A percentile compares a stretch with the other conserved stretches of the same genome.
Conservation (phyloP, 129 eudicot genomes). For the Centaurea solstitialis region DNA sequence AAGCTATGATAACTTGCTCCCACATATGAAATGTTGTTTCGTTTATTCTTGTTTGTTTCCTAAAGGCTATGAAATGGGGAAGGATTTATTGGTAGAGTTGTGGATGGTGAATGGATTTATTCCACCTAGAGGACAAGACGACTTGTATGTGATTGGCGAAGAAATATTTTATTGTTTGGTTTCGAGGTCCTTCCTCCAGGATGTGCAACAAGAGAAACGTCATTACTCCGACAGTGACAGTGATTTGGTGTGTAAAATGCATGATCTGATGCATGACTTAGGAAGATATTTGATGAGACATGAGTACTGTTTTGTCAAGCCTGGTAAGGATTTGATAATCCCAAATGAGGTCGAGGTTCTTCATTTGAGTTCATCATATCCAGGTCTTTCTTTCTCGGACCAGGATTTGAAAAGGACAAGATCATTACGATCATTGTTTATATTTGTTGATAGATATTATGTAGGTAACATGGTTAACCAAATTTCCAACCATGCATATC, state of each 20-base stretch:
- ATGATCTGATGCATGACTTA: background rate
- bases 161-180: slow-evolving; percentile 10
- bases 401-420: background rate
- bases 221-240: background rate
- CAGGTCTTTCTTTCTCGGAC: background rate
- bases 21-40: background rate
- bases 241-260: background rate
- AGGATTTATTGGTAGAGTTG: background rate
- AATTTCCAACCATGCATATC: background rate
- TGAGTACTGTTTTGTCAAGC: background rate
- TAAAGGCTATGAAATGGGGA: background rate
- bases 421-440: slow-evolving; percentile 17
- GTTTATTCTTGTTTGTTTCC: background rate
- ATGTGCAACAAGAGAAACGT: background rate
- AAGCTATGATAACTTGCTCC: background rate
- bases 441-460: background rate
- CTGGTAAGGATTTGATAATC: slow-evolving; percentile 2
- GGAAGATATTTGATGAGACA: background rate
- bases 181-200: slow-evolving; percentile 34
- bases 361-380: slow-evolving; percentile 18
- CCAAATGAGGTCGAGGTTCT: slow-evolving; percentile 2
- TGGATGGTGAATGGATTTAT: background rate
- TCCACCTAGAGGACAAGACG: background rate
- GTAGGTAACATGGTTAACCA: slow-evolving; percentile 7
- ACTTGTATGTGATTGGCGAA: background rate